Evolutionary conservation across 1,284 basidiomycete species (phyloP), one percentile per base, ranked within the genome.

Genomic region (Ceratobasidium papillatum): DNA sequence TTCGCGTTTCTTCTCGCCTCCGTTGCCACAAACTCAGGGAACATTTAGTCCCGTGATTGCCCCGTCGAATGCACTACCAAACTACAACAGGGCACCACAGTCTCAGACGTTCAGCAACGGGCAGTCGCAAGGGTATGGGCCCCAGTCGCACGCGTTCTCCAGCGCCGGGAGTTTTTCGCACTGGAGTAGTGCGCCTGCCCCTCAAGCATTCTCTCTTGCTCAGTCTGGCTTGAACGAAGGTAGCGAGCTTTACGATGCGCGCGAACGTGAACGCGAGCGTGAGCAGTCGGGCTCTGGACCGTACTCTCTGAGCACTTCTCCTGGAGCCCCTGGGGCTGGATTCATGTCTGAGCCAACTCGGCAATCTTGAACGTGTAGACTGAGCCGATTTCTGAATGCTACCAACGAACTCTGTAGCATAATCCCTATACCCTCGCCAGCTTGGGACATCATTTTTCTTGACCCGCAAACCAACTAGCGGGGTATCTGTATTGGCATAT

Each of bases 201-300:
- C 66, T 19, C 66, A 71, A 52, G 36, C 66, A 12, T 71, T 71
- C 32, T 71, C 66, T 59, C 66, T 71, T 47, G 17, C 69, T 61
- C 71, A 73, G 56, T 74, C 71, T 75, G 75, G 65, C 75, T 74
- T 58, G 78, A 76, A 73, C 65, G 66, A 71, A 34, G 66, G 66
- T 14, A 71, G 66, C 66, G 66, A 77, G 41, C 72, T 51, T 58
- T 65, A 56, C 43, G 69, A 69, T 59, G 71, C 58, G 8, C 51
- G 47, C 69, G 85, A 86, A 74, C 82, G 87, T 22, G 84, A 87
- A 64, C 83, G 85, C 30, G 88, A 89, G 66, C 84, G 82, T 51
- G 84, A 86, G 49, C 86, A 69, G 27, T 52, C 49, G 11, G 64
- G 64, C 4, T 54, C 54, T 43, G 54, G 66, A 19, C 41, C 54